These are phyloP conservation scores for Cytospora paraplurivora DNA, from an alignment of 2,329 filamentous ascomycete species.

Conservation along the genomic window DNA sequence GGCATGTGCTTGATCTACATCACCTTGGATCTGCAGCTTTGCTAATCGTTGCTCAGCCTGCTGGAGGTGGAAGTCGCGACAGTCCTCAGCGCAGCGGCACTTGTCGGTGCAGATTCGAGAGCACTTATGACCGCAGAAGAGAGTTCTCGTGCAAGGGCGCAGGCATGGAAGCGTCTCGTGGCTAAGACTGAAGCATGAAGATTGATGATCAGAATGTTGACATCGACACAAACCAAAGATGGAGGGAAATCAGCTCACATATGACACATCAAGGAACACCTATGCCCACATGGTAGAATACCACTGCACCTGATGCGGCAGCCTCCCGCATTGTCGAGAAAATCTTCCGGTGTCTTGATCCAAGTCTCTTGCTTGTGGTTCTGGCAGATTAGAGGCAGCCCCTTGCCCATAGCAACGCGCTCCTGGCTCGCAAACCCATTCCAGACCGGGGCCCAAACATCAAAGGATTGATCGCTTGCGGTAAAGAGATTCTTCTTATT, in stretches of 20 bases:
- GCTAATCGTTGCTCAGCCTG: not conserved
- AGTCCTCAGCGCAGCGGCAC: conserved; percentile 20
- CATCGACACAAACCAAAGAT: not conserved
- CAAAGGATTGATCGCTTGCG: conserved; percentile 43
- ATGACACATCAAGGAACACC: conserved; percentile 55
- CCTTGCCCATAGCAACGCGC: conserved; percentile 37
- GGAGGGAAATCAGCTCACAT: conserved; percentile 41
- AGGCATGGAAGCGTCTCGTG: conserved; percentile 33
- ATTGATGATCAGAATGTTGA: not conserved
- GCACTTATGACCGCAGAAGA: conserved; percentile 34
- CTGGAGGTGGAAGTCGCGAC: not conserved
- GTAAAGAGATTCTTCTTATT: conserved; percentile 61
- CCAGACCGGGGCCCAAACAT: conserved; percentile 54
- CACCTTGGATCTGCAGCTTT: not conserved
- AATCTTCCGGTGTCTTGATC: conserved; percentile 57
- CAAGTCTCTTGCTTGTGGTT: conserved; percentile 55
- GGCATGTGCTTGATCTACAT: not conserved
- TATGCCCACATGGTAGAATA: conserved; percentile 52
- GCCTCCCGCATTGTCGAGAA: conserved; percentile 51
- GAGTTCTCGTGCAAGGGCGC: conserved; percentile 29
- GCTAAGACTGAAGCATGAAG: conserved; percentile 15
- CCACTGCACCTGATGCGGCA: conserved; percentile 51
- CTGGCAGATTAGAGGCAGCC: conserved; percentile 64
- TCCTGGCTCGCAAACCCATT: conserved; percentile 46
- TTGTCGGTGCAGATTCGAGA: conserved; percentile 30